Conservation (phyloP, 257 asterid species). For the Solanum piurae region DNA sequence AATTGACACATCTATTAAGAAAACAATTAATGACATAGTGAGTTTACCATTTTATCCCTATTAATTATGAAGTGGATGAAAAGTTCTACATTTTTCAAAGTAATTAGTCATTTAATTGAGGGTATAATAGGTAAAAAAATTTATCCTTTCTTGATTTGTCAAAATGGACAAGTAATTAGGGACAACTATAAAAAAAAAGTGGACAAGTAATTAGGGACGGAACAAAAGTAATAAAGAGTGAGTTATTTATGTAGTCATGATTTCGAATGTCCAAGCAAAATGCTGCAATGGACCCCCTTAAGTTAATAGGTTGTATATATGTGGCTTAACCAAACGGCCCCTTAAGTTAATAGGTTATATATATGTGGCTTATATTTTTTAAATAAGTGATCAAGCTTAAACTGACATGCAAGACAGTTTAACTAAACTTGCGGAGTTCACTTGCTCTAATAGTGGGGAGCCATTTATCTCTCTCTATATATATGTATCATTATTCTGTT, state of each 20-base stretch:
- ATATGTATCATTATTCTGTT: slow-evolving; percentile 1
- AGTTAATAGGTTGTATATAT: neutral
- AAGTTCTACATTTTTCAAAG: too few species aligned
- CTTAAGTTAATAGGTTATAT: neutral
- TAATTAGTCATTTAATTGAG: too few species aligned
- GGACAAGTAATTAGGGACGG: too few species aligned
- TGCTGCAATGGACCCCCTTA: neutral
- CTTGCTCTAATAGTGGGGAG: neutral
- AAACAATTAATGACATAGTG: too few species aligned
- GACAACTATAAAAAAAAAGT: too few species aligned
- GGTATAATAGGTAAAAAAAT: too few species aligned
- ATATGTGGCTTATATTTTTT: neutral
- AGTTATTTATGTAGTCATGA: neutral
- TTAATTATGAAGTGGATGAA: too few species aligned
- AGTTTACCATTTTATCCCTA: too few species aligned
- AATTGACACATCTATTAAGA: too few species aligned
- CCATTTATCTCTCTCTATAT: neutral
- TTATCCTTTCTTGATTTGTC: too few species aligned
- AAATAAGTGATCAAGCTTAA: neutral
- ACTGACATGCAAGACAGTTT: neutral
- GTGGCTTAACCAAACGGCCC: too few species aligned
- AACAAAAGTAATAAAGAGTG: neutral
- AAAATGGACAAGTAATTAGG: too few species aligned
- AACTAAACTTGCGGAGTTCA: neutral
- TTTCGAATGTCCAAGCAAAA: neutral